Evolutionary conservation across 1,139 yeast species (phyloP), one percentile per base, ranked within the genome.

Genomic region (Kurtzmaniella quercitrusa): DNA sequence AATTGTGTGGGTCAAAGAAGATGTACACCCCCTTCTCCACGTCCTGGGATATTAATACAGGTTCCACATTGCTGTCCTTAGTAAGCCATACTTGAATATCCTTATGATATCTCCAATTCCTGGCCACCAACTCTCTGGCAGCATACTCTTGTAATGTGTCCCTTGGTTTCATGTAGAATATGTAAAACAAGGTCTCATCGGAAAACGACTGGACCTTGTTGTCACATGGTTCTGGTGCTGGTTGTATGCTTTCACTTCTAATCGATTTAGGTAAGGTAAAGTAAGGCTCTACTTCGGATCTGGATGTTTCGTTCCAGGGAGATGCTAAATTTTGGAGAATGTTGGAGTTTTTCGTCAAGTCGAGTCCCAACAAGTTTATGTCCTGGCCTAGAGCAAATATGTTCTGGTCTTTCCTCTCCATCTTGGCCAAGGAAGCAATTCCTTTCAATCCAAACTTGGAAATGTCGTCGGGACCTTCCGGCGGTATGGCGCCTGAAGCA

Each of bases 51-150:
- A 89, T 90, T 53, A 84, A 85, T 14, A 88, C 79, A 0, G 98
- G 97, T 60, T 93, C 98, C 50, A 85, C 82, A 55, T 82, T 79
- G 36, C 96, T 88, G 57, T 91, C 97, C 64, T 93, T 94, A 14
- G 98, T 93, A 48, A 94, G 70, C 98, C 98, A 94, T 41, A 94
- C 90, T 65, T 91, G 95, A 46, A 93, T 77, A 50, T 89, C 96
- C 65, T 91, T 93, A 65, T 94, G 98, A 58, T 88, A 94, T 52
- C 98, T 78, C 99, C 99, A 94, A 65, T 91, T 93, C 54, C 98
- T 77, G 48, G 83, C 83, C 56, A 81, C 82, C 55, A 94, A 76
- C 62, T 93, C 98, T 47, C 93, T 75, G 1, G 98, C 95, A 3
- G 96, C 95, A 46, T 89, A 77, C 62, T 94, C 98, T 63, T 94